phyloP scores from a whole-genome alignment of 192 early-diverging fungal genomes.

The Podila epigama region DNA sequence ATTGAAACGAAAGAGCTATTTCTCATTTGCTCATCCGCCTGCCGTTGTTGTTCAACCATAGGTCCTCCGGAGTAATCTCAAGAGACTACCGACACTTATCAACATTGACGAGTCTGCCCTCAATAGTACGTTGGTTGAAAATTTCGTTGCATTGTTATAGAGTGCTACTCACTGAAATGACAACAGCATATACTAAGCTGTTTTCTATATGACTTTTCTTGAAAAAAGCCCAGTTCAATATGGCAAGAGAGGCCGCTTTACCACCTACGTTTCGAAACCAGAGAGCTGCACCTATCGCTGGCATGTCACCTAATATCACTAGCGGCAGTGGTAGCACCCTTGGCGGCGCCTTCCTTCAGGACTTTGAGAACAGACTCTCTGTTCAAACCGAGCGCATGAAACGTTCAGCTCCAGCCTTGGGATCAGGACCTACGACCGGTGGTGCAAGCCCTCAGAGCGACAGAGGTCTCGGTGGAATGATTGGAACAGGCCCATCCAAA shows the following conservation, averaged over 20 bases:
- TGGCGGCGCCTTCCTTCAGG: slow-evolving; percentile 37
- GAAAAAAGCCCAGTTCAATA: slow-evolving; percentile 30
- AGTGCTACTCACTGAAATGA: too few relatives aligned
- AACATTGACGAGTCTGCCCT: slow-evolving; percentile 58
- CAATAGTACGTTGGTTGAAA: slow-evolving; percentile 21
- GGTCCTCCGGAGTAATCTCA: slow-evolving; percentile 52
- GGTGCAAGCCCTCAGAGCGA: slow-evolving; percentile 12
- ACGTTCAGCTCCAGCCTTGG: slow-evolving; percentile 15
- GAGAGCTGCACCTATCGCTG: slow-evolving; percentile 27
- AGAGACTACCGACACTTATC: slow-evolving; percentile 54
- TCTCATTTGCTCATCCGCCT: neutral
- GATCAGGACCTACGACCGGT: slow-evolving; percentile 7
- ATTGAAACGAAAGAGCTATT: too few relatives aligned
- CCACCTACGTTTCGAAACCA: neutral
- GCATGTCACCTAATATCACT: neutral
- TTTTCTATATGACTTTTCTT: neutral
- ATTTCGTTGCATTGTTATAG: too few relatives aligned
- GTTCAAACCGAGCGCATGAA: slow-evolving; percentile 48
- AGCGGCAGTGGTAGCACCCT: neutral
- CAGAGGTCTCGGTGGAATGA: neutral
- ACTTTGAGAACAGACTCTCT: slow-evolving; percentile 40
- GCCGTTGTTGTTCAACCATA: slow-evolving; percentile 14
- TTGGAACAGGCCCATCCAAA: slow-evolving; percentile 7
- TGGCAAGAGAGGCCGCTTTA: slow-evolving; percentile 22
- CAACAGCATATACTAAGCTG: too few relatives aligned